phyloP scores from a whole-genome alignment of 371 early-diverging fungal species.

The Mortierella sp. region DNA sequence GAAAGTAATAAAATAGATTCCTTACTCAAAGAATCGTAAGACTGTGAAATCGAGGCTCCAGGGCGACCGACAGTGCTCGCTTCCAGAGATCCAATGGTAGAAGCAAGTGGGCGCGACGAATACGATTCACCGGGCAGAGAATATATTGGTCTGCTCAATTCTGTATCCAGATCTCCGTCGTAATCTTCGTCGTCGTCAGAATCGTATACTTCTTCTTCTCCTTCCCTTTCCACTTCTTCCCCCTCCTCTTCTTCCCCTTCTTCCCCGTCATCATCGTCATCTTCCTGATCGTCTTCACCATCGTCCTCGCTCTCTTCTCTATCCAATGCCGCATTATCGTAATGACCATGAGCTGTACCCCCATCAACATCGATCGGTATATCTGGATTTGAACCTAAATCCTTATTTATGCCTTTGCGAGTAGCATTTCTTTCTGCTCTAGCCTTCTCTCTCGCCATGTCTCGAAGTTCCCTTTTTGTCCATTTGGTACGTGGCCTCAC shows the following conservation, averaged over 20 bases:
- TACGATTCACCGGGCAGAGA: conserved; percentile 19
- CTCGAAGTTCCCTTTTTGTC: background rate
- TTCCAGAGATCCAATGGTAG: background rate
- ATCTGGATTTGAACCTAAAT: background rate
- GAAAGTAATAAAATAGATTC: too few species aligned
- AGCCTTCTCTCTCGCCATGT: background rate
- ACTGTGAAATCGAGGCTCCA: conserved; percentile 6
- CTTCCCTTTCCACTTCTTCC: background rate
- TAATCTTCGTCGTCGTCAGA: conserved; percentile 9
- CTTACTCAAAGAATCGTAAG: conserved; percentile 8
- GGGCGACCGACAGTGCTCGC: conserved; percentile 8
- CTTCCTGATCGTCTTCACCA: background rate
- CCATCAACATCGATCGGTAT: background rate
- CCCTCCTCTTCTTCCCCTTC: conserved; percentile 6
- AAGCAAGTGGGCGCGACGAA: conserved; percentile 11
- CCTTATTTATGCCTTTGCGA: too few species aligned
- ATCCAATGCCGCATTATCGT: background rate
- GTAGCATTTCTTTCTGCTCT: background rate
- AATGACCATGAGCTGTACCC: background rate
- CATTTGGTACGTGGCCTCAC: conserved; percentile 11
- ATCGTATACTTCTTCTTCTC: conserved; percentile 1
- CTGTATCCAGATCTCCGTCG: conserved; percentile 8
- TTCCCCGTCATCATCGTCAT: conserved; percentile 14
- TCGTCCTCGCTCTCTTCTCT: conserved; percentile 1
- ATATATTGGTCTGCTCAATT: background rate